Evolutionary conservation across 169 alveolate genomes (phyloP), one percentile per base, ranked within the genome.

Genomic region (Plasmodium fragile): DNA sequence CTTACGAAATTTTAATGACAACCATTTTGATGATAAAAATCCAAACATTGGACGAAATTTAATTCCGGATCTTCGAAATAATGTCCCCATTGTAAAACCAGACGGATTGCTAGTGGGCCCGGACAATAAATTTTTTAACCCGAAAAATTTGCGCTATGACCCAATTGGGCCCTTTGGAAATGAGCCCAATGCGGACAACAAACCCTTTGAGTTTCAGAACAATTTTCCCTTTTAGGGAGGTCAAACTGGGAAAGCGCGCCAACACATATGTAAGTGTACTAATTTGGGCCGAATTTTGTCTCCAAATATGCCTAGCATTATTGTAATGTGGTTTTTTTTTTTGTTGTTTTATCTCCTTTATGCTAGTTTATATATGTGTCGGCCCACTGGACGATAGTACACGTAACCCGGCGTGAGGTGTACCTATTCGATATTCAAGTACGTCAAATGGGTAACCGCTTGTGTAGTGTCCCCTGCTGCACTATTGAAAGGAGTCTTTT

Each of bases 71-170:
- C 32, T 77, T 11, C 59, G 49, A 13, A 34, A 77, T 22, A 70
- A 36, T 16, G 28, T 81, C 53, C 87, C 53, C 36, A 55, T 92
- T 55, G 69, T 95, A 30, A 92, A 92, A 59, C 97, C 97, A n/a
- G 96, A 92, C 69, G 97, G 97, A 28, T 87, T 95, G 93, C 89
- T 96, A 22, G 93, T 96, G 70, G 97, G 97, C 25, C 97, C 96
- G 18, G 90, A 96, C 71, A 92, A 96, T 78, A 96, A 95, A 28
- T 95, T 96, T 90, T 96, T 96, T 72, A 52, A 82, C 25, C 94
- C 75, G 1, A 55, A 41, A 69, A 70, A 95, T n/a, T 82, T 91
- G 49, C 92, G 95, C 34, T 96, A 96, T 77, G 97, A 96, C 59
- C 91, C 95, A 41, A 96, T 96, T 8, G 97, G 97, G 0, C 97